Conservation (phyloP, 2,329 filamentous ascomycete genomes). For the Penicillium sp. region DNA sequence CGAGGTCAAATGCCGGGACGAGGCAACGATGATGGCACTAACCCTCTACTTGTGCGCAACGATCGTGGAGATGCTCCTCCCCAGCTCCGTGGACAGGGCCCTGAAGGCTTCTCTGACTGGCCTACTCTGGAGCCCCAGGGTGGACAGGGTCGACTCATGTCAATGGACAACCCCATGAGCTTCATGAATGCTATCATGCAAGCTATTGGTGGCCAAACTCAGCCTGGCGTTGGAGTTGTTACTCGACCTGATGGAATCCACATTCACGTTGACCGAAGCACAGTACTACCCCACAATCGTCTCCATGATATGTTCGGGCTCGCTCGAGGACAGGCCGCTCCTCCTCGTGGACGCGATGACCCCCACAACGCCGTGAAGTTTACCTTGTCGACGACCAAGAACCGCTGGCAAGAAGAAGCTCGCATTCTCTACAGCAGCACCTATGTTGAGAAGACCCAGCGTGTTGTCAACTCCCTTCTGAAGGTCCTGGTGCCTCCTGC, state of each 20-base stretch:
- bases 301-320: conserved; percentile 55
- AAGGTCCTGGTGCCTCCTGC: conserved; percentile 80
- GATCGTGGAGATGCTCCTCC: conserved; percentile 38
- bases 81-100: conserved; percentile 40
- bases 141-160: conserved; percentile 46
- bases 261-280: conserved; percentile 58
- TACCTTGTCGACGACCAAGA: conserved; percentile 69
- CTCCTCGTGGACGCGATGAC: conserved; percentile 50
- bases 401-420: conserved; percentile 88
- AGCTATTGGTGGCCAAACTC: conserved; percentile 53
- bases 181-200: conserved; percentile 64
- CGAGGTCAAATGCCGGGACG: conserved; percentile 54
- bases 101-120: conserved; percentile 56
- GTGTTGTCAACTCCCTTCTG: conserved; percentile 71
- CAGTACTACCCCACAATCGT: conserved; percentile 52
- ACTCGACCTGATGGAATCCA: conserved; percentile 57
- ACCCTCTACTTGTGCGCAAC: conserved; percentile 78
- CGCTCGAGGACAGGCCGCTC: conserved; percentile 33
- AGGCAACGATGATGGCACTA: conserved; percentile 77
- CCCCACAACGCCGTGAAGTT: conserved; percentile 76
- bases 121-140: conserved; percentile 55
- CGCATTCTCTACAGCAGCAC: conserved; percentile 77
- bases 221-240: conserved; percentile 48
- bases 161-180: conserved; percentile 57
- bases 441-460: conserved; percentile 70